Percentiles rank a stretch among this genome's conserved stretches.
Evolutionary conservation across 2,329 filamentous ascomycete genomes (phyloP).

Genomic region (Monosporascus sp.): DNA sequence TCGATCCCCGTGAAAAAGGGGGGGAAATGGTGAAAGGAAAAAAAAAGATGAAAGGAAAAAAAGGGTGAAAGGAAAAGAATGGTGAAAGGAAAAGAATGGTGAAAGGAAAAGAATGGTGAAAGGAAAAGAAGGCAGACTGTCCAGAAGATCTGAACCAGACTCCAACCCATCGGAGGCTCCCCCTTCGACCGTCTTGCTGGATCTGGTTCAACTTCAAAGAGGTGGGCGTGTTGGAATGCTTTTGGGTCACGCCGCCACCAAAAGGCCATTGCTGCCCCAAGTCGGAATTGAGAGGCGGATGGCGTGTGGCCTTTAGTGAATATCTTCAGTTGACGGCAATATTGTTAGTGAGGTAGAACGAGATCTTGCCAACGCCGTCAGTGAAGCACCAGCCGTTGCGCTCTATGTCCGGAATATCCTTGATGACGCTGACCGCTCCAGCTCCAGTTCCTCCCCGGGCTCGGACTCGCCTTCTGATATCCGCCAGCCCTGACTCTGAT

Average conservation of each 20-base stretch:
- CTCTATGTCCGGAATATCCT: constrained; percentile 65
- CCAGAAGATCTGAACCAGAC: no score
- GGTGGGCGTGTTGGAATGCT: not conserved
- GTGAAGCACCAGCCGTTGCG: constrained; percentile 70
- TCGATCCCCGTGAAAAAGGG: constrained; percentile 19
- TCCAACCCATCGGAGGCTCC: no score
- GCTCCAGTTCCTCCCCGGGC: no score
- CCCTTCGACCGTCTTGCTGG: constrained; percentile 29
- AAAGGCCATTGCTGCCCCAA: constrained; percentile 91
- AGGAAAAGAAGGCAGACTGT: no score
- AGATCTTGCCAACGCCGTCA: constrained; percentile 93
- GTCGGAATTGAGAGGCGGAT: constrained; percentile 84
- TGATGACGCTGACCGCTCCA: constrained; percentile 23
- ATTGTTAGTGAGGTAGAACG: constrained; percentile 66
- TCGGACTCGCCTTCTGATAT: no score
- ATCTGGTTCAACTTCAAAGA: constrained; percentile 57
- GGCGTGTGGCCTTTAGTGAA: constrained; percentile 53
- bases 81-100: not conserved
- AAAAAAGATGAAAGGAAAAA: constrained; percentile 1
- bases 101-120: no score
- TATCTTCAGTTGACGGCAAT: constrained; percentile 61
- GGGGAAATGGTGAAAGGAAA: no score
- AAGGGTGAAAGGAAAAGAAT: no score
- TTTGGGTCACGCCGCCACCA: constrained; percentile 68
- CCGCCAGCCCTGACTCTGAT: no score